A percentile compares a stretch with the other conserved stretches of the same genome.
Evolutionary conservation across 2,329 filamentous ascomycete genomes (phyloP).

Genomic region (Gnomoniopsis smithogilvyi): DNA sequence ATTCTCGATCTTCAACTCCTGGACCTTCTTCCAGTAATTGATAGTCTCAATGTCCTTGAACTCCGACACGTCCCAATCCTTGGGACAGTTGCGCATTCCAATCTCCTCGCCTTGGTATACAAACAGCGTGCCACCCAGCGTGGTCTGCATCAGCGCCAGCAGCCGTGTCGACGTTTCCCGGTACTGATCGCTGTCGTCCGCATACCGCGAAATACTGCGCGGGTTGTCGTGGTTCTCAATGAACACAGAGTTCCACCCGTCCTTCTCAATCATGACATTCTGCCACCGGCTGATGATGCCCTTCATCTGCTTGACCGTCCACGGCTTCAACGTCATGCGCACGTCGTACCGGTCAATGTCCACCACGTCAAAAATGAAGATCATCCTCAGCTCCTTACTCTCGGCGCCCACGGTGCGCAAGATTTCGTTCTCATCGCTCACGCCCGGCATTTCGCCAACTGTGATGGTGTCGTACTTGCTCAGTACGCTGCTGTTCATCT

Average conservation of each 20-base stretch:
- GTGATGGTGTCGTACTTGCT: conserved; percentile 15
- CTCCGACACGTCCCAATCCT: conserved; percentile 57
- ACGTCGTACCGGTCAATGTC: conserved; percentile 15
- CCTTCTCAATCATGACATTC: conserved; percentile 53
- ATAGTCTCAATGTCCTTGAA: conserved; percentile 66
- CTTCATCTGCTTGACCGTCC: conserved; percentile 50
- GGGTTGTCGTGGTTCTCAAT: conserved; percentile 66
- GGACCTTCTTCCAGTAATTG: conserved; percentile 45
- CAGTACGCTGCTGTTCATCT: conserved; percentile 14
- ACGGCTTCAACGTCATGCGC: conserved; percentile 24
- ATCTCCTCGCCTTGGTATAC: conserved; percentile 70
- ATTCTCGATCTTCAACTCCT: conserved; percentile 4
- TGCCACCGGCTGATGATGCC: conserved; percentile 55
- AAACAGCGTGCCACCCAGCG: conserved; percentile 62
- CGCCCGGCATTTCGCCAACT: conserved; percentile 15
- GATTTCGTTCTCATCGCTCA: conserved; percentile 12
- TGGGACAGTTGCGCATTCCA: conserved; percentile 63
- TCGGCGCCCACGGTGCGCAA: conserved; percentile 27
- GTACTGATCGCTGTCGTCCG: conserved; percentile 45
- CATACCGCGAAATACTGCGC: conserved; percentile 55
- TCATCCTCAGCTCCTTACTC: conserved; percentile 64
- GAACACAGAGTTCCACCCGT: conserved; percentile 64
- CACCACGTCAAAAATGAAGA: conserved; percentile 66
- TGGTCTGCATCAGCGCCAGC: conserved; percentile 52
- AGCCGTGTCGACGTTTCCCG: conserved; percentile 54